phyloP scores from a whole-genome alignment of 179 eudicot genomes.

The Spinacia oleracea region DNA sequence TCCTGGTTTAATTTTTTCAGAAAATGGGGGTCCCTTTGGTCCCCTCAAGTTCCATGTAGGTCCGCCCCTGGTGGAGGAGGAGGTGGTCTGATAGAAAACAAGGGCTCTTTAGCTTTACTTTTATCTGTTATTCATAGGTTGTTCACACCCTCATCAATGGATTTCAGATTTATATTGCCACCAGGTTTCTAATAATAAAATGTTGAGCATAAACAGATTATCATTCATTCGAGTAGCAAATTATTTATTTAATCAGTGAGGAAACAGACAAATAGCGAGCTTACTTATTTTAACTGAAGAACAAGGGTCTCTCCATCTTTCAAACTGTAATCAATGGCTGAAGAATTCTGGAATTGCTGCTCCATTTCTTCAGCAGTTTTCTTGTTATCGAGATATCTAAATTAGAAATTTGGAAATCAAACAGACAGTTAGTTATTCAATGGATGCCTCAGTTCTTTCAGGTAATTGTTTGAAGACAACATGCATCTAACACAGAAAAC shows the following conservation, averaged over 20 bases:
- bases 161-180: conserved; percentile 51
- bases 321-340: conserved; percentile 85
- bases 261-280: conserved; percentile 6
- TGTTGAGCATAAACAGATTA: neutral
- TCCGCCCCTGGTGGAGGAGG: conserved; percentile 92
- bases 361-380: conserved; percentile 99
- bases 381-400: conserved; percentile 87
- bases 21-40: no score
- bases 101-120: conserved; percentile 43
- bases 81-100: conserved; percentile 65
- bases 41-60: no score
- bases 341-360: conserved; percentile 73
- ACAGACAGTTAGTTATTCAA: neutral
- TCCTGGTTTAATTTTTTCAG: no score
- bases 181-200: conserved; percentile 57
- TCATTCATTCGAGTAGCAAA: neutral
- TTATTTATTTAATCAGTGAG: neutral
- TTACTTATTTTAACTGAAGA: conserved; percentile 76
- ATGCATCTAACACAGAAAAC: conserved; percentile 5
- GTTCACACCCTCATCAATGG: conserved; percentile 62
- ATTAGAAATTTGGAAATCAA: conserved; percentile 10
- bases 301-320: conserved; percentile 96
- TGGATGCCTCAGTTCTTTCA: neutral
- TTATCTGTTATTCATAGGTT: conserved; percentile 52
- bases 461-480: neutral